Percentiles rank a stretch among this genome's conserved stretches.
phyloP scores from a whole-genome alignment of 2,329 filamentous ascomycete genomes.

The Escovopsis weberi region DNA sequence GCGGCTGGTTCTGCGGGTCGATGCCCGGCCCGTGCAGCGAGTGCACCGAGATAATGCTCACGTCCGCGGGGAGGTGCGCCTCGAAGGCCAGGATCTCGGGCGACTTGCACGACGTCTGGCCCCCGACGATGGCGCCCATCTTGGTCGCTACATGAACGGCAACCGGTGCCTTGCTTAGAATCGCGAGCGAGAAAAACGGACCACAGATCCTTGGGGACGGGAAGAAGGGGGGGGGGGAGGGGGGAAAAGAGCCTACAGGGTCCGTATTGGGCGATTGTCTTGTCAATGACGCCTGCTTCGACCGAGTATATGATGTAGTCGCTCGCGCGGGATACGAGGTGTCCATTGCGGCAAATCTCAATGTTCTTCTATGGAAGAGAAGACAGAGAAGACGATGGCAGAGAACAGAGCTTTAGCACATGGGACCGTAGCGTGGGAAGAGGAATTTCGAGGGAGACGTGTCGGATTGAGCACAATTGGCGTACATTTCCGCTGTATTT shows the following conservation, averaged over 20 bases:
- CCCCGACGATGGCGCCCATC: constrained; percentile 85
- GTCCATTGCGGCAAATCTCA: constrained; percentile 84
- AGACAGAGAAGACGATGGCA: not conserved
- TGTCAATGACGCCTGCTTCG: constrained; percentile 80
- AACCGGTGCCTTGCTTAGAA: not conserved
- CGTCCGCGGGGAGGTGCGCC: constrained; percentile 69
- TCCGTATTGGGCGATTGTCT: constrained; percentile 75
- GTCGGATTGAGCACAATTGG: constrained; percentile 7
- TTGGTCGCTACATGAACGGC: constrained; percentile 66
- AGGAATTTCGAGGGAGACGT: constrained; percentile 2
- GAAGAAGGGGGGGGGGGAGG: not conserved
- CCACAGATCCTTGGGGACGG: constrained; percentile 4
- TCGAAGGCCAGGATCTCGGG: constrained; percentile 93
- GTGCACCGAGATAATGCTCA: constrained; percentile 90
- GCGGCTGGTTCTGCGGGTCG: constrained; percentile 74
- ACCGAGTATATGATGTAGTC: constrained; percentile 99
- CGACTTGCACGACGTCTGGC: constrained; percentile 95
- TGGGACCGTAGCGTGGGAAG: not conserved
- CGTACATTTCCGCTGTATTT: constrained; percentile 82
- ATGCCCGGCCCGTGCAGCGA: constrained; percentile 89
- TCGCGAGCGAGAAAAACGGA: not conserved
- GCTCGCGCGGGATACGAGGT: constrained; percentile 88
- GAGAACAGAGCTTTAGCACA: not conserved
- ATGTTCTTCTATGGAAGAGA: constrained; percentile 47
- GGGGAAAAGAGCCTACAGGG: constrained; percentile 50